Evolutionary conservation across 768 basidiomycete species (phyloP).

Genomic region (Exidia glandulosa): DNA sequence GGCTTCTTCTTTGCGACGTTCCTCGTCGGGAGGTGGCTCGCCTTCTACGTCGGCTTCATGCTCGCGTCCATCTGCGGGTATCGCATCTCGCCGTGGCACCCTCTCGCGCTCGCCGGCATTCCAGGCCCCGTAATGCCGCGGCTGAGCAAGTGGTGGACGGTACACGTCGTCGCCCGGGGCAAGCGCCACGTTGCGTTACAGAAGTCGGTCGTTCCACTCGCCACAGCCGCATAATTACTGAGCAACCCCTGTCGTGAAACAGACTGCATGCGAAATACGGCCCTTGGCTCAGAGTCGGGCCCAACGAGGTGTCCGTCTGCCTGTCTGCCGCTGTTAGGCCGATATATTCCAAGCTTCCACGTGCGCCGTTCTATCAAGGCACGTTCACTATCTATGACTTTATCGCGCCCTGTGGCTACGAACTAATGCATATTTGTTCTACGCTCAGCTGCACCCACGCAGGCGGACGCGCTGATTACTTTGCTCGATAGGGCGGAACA

Average conservation of each 20-base stretch:
- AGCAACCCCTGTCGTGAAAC: neutral
- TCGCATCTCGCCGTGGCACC: constrained; percentile 28
- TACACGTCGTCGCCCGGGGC: neutral
- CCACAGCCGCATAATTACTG: neutral
- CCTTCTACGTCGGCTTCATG: constrained; percentile 2
- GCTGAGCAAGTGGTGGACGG: constrained; percentile 17
- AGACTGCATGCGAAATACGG: neutral
- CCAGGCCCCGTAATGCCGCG: constrained; percentile 24
- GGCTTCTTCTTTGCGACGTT: neutral
- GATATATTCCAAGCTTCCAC: neutral
- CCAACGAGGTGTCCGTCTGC: neutral
- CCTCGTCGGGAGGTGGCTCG: neutral
- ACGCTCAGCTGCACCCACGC: neutral
- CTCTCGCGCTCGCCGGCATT: constrained; percentile 20
- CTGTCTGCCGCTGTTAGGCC: neutral
- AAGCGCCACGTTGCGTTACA: neutral
- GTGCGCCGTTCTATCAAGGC: neutral
- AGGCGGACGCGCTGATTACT: neutral
- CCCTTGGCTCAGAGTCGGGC: neutral
- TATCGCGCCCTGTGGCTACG: neutral
- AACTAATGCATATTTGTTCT: too few relatives aligned
- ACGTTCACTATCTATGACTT: neutral
- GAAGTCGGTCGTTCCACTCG: neutral
- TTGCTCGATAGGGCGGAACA: neutral
- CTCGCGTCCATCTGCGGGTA: constrained; percentile 20